These are phyloP conservation scores for Neospermospora avenae DNA, from an alignment of 2,329 filamentous ascomycete genomes.

Conservation along the genomic window DNA sequence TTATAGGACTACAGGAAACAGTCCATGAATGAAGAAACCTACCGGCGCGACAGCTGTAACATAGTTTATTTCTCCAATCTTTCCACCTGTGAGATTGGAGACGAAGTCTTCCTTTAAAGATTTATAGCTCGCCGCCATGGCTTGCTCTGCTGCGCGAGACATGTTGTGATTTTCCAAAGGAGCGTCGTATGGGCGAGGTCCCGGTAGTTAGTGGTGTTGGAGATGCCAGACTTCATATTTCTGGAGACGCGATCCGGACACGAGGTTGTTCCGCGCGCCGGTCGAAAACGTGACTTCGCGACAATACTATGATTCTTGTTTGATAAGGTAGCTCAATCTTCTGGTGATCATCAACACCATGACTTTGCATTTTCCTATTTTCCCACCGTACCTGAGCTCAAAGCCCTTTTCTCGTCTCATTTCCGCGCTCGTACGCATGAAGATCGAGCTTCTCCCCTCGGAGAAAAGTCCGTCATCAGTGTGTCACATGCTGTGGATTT, in stretches of 20 bases:
- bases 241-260: neutral
- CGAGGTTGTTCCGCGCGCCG: neutral
- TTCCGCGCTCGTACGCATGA: no score
- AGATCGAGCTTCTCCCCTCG: no score
- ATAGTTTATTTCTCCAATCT: conserved; percentile 79
- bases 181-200: conserved; percentile 10
- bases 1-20: neutral
- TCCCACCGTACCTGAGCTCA: no score
- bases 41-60: conserved; percentile 86
- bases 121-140: conserved; percentile 67
- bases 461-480: no score
- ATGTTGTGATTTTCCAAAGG: conserved; percentile 12
- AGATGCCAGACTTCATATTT: conserved; percentile 24
- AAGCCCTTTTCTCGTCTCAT: no score
- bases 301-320: no score
- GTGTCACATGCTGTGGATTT: no score
- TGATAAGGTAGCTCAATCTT: no score
- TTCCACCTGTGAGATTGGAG: conserved; percentile 81
- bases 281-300: neutral
- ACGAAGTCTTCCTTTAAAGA: conserved; percentile 93
- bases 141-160: conserved; percentile 35
- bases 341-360: no score
- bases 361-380: no score
- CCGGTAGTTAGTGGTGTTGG: conserved; percentile 2
- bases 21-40: conserved; percentile 37